Conservation (phyloP, 352 stramenopile species). For the Pythium diclinum region DNA sequence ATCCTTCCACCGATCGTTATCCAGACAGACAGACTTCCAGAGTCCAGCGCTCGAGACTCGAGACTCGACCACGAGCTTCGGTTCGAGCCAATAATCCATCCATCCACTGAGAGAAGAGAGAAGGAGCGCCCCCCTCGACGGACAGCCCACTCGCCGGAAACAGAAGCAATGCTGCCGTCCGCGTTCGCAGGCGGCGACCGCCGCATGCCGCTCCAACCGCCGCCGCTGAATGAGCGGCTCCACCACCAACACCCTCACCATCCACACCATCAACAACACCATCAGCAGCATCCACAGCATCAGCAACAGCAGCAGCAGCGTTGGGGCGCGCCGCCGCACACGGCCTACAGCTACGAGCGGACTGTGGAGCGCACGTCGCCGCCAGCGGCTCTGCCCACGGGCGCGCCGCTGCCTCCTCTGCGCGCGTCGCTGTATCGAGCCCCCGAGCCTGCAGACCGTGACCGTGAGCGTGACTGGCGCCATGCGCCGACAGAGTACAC, state of each 20-base stretch:
- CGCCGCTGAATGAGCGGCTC: too few relatives aligned
- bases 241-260: too few relatives aligned
- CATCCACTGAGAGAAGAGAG: not conserved
- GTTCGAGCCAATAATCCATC: not conserved
- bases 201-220: not conserved
- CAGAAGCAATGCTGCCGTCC: not conserved
- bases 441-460: not conserved
- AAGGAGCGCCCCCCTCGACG: too few relatives aligned
- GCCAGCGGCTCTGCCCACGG: too few relatives aligned
- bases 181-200: not conserved
- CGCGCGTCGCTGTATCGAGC: slow-evolving; percentile 11
- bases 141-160: too few relatives aligned
- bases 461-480: not conserved
- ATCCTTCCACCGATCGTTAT: not conserved
- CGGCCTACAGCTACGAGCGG: not conserved
- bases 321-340: not conserved
- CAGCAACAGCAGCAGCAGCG: not conserved
- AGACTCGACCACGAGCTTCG: not conserved
- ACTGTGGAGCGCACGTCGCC: not conserved
- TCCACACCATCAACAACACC: too few relatives aligned
- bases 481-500: not conserved
- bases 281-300: too few relatives aligned
- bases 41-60: not conserved
- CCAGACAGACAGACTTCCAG: too few relatives aligned
- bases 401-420: slow-evolving; percentile 17